Base-by-base conservation (phyloP, 1,139 yeast genomes). In the Geotrichum phurueaensis region DNA sequence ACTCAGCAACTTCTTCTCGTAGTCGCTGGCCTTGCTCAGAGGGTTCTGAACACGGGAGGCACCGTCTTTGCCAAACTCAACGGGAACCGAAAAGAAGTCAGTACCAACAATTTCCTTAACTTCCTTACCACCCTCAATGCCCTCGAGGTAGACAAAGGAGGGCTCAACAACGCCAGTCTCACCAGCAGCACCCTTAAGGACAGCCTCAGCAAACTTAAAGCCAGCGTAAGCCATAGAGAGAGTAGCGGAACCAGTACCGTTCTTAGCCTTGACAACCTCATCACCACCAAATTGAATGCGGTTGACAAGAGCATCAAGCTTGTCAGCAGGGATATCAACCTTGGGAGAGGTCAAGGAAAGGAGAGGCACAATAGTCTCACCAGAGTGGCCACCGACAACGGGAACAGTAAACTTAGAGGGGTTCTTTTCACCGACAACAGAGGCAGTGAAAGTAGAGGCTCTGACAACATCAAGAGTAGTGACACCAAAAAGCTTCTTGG, bases 201-300 rank as follows among this genome's bases (percentile, higher is more conserved):
- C 57, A 57, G 96, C 83, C 76, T 87, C 88, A 65, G 97, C 96
- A 68, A 89, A 84, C 75, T 87, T 84, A 74, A 85, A 92, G 68
- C 95, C 97, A 58, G 97, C 97, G 74, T 90, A 94, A 58, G 97
- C 97, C 97, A 92, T 92, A 60, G 97, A 89, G 68, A 92, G 81
- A 58, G 98, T 92, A 66, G 97, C 96, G 58, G 96, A 89, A 62
- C 97, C 97, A 65, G 87, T 85, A 71, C 97, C 97, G 73, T 89
- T 87, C 81, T 92, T 92, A 70, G 97, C 97, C 78, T 87, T 81
- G 69, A 92, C 97, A 69, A 92, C 96, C 79, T 92, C 97, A 74
- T 92, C 97, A 78, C 97, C 97, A 73, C 97, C 98, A 73, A 86
- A 90, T 79, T 91, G 97, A 73, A 91, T 90, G 77, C 97, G 85